Base-by-base conservation (phyloP, 1,284 basidiomycete genomes). In the Pulchroboletus neoregius region DNA sequence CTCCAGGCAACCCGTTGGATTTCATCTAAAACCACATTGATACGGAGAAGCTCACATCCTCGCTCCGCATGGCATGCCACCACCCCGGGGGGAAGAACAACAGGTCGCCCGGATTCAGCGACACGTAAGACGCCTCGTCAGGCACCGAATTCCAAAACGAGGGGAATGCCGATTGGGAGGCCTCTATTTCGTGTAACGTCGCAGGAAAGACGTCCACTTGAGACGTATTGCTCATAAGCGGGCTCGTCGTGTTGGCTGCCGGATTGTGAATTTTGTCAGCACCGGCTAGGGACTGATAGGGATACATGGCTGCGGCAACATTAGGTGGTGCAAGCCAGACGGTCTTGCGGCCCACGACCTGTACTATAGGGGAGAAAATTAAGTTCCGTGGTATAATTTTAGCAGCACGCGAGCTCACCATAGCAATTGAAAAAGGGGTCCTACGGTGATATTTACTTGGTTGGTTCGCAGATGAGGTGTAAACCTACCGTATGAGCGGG, bases 361-460 rank as follows among this genome's bases (percentile, higher is more conserved):
- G 94, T 0, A 84, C 91, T 93, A 37, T 6, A 43, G 28, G 38
- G 54, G 37, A 45, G n/a, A 47, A 51, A 27, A 44, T 47, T 15
- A 49, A 45, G 42, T 38, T 26, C 30, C 13, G 40, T 16, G 18
- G 24, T 5, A 8, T 41, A 46, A 39, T 39, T 50, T 39, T 30
- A 4, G 37, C 27, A 40, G 55, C 47, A 37, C 31, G 39, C 28
- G 42, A 31, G 39, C 54, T 41, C 66, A 92, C 91, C 82, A 65
- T 91, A 98, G 54, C 87, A 79, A 64, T 99, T 99, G 70, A 81
- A 92, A 69, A 85, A 96, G 0, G 94, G 94, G 63, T 99, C 95
- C 91, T 94, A 16, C 18, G 40, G 22, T 41, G 36, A 37, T 5
- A 36, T 37, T 57, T 26, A 43, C 28, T 24, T 43, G 39, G 15